These are phyloP conservation scores for Amanita rimosa DNA, from an alignment of 768 basidiomycete species.

Conservation along the genomic window DNA sequence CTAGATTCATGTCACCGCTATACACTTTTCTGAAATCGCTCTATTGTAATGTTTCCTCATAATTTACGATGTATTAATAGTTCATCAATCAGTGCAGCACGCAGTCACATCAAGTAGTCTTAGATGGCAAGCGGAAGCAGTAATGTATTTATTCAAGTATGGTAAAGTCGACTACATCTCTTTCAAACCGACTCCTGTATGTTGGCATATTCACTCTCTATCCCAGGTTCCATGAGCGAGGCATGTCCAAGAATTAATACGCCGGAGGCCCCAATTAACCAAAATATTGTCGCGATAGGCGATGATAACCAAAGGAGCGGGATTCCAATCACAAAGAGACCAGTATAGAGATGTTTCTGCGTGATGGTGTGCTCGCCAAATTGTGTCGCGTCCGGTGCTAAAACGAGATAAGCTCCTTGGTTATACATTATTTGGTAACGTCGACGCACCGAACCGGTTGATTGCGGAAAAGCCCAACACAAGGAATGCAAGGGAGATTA, in stretches of 20 bases:
- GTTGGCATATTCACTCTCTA: constrained; percentile 84
- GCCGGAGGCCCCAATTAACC: constrained; percentile 83
- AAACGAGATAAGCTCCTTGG: neutral
- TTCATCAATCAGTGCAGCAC: neutral
- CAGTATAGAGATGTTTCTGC: constrained; percentile 82
- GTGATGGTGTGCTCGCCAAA: constrained; percentile 74
- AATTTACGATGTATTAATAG: neutral
- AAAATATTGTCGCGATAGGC: constrained; percentile 81
- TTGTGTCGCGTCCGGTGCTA: constrained; percentile 80
- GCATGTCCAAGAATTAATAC: constrained; percentile 85
- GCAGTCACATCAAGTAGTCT: neutral
- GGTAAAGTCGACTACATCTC: neutral
- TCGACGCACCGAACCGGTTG: constrained; percentile 71
- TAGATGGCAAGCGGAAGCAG: too few species aligned
- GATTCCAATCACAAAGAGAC: constrained; percentile 84
- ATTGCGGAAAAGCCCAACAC: constrained; percentile 86
- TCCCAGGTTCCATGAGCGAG: constrained; percentile 81
- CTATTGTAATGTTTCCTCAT: neutral
- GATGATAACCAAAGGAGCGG: constrained; percentile 76
- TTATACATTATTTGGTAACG: neutral
- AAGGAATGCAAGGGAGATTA: constrained; percentile 79
- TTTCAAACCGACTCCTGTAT: constrained; percentile 60
- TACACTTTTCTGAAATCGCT: neutral
- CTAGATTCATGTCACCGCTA: neutral
- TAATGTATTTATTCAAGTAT: neutral